Evolutionary conservation across 2,329 filamentous ascomycete species (phyloP).

Genomic region (Sporothrix dimorphospora): DNA sequence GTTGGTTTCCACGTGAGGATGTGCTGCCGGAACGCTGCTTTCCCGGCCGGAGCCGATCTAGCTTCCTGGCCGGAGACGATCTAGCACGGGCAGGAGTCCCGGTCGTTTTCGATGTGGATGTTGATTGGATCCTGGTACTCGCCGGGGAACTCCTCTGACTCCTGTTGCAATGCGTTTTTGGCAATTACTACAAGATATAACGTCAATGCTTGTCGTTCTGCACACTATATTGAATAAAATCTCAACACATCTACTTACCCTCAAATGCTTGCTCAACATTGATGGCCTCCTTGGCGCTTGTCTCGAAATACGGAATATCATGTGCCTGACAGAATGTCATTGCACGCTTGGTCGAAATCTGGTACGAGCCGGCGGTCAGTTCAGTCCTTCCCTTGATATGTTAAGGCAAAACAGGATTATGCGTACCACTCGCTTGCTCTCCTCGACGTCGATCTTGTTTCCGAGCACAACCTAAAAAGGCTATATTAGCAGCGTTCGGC

Average conservation of each 20-base stretch:
- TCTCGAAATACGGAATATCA: slow-evolving; percentile 98
- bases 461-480: slow-evolving; percentile 78
- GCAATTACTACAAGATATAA: slow-evolving; percentile 74
- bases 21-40: background rate
- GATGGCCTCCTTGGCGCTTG: slow-evolving; percentile 96
- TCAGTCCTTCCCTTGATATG: background rate
- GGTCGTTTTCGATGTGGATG: slow-evolving; percentile 92
- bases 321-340: slow-evolving; percentile 98
- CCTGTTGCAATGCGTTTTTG: slow-evolving; percentile 90
- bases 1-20: background rate
- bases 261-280: slow-evolving; percentile 87
- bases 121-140: slow-evolving; percentile 98
- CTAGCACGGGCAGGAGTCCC: slow-evolving; percentile 89
- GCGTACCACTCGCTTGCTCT: slow-evolving; percentile 87
- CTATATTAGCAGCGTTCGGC: slow-evolving; percentile 10
- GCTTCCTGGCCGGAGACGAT: slow-evolving; percentile 43
- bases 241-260: slow-evolving; percentile 49
- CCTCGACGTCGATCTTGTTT: slow-evolving; percentile 99
- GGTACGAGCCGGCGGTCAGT: background rate
- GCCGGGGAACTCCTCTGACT: slow-evolving; percentile 95
- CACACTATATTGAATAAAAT: background rate
- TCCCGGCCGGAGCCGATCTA: slow-evolving; percentile 44
- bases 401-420: slow-evolving; percentile 28
- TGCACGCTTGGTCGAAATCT: slow-evolving; percentile 94
- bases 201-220: slow-evolving; percentile 16